A percentile compares a stretch with the other conserved stretches of the same genome.
Conservation (phyloP, 2,329 filamentous ascomycete species). For the Fusarium guadeloupense region DNA sequence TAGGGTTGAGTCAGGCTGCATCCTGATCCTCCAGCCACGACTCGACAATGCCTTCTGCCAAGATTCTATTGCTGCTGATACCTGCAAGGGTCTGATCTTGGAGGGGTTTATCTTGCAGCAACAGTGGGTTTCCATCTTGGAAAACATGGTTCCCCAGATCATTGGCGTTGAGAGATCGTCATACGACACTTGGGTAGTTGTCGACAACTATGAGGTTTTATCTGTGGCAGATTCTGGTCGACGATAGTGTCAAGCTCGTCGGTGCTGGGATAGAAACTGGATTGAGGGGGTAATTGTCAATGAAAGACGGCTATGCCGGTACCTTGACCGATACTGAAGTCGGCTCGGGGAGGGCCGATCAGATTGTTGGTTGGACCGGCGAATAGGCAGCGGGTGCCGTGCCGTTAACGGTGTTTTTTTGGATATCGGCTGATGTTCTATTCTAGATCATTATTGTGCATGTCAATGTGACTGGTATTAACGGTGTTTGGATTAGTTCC, state of each 20-base stretch:
- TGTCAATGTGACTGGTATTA: not conserved
- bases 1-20: too few species aligned
- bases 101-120: not conserved
- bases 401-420: not conserved
- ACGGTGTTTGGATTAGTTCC: not conserved
- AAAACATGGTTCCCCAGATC: too few species aligned
- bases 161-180: too few species aligned
- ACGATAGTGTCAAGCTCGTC: too few species aligned
- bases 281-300: too few species aligned
- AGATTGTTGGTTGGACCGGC: not conserved
- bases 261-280: too few species aligned
- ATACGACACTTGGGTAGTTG: too few species aligned
- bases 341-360: not conserved
- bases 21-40: too few species aligned
- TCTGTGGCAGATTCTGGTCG: not conserved
- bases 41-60: too few species aligned
- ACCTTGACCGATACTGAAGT: not conserved
- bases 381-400: not conserved
- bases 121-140: not conserved
- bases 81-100: too few species aligned
- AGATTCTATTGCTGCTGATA: too few species aligned
- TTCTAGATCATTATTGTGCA: not conserved
- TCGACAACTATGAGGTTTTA: not conserved
- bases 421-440: not conserved
- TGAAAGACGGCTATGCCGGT: too few species aligned